Base-by-base conservation (phyloP, 441 rosid genomes). In the Rhodomyrtus psidioides region DNA sequence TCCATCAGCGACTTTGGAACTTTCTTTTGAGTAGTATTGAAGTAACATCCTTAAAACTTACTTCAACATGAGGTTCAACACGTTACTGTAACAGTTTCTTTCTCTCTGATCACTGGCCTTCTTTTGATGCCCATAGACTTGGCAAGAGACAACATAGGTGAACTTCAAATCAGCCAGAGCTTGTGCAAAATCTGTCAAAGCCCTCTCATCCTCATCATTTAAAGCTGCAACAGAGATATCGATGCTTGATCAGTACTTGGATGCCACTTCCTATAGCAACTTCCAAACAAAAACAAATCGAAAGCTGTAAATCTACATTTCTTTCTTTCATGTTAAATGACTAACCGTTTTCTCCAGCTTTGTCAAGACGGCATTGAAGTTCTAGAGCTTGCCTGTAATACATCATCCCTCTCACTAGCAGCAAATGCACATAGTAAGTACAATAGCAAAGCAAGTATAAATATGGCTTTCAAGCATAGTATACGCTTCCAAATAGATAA, bases 141-240 rank as follows among this genome's bases (percentile, higher is more conserved):
- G 99, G 92, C 99, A 97, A 83, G 99, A 97, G 83, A 97, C 99
- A 84, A 97, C 99, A 88, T 95, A 97, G 70, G 98, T 96, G 93
- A 96, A 97, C 95, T 97, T 97, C 91, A 97, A 85, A 91, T 95
- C 94, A 9, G 95, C 97, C 75, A 95, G 91, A 86, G 99, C 99
- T 87, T 91, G 93, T 15, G 93, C 97, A 84, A 74, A 88, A 58
- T 92, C 95, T 60, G 39, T 4, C 74, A 84, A 89, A 85, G 65
- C 89, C 86, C 84, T 90, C 16, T 83, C 91, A 60, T 87, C 81
- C 42, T 86, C 90, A 84, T 90, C 91, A 58, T 84, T 75, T 21
- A 84, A 88, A 82, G 86, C 98, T 95, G 94, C 91, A 90, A 89
- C 65, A 30, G 39, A 70, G n/a, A 34, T 26, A 19, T 10, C 12